Evolutionary conservation across 257 asterid genomes (phyloP), one percentile per base, ranked within the genome.

Genomic region (Vinca minor): DNA sequence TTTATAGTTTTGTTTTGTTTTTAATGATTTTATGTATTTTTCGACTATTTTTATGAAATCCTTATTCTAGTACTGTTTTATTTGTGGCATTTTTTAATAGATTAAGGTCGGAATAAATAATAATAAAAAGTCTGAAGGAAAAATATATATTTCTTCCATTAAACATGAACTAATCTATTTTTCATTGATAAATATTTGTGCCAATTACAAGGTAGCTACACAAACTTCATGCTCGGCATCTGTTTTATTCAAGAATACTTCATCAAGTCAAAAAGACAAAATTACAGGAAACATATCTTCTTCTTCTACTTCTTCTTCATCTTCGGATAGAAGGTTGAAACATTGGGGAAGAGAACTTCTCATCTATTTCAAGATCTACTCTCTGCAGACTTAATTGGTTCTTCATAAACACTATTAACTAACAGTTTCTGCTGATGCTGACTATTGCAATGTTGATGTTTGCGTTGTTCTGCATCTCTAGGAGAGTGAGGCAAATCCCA

Each of bases 401-500:
- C 87, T 47, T 83, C 89, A 65, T 74, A 73, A 41, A 72, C 72
- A 63, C 74, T 52, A 72, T 59, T 53, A 34, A 73, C 52, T 34
- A 79, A 61, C 55, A 70, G 56, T 35, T 69, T 77, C 31, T 66
- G 74, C 55, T 75, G 54, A 42, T 28, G 61, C 39, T 55, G 79
- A 68, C 76, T 68, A 21, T 58, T 77, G 74, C 70, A 74, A 26
- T 77, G 71, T 21, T 66, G 34, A 67, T 69, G 76, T 64, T 62
- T 68, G 42, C 49, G 74, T 26, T 79, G 72, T 61, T 77, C 66
- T 38, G 20, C 80, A 32, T 71, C 62, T 64, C 70, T 64, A 23
- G 78, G 78, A 5, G 86, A 74, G 55, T 55, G 52, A 32, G 85
- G 73, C 77, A 82, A 48, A 36, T 73, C 78, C 48, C 52, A 35